Evolutionary conservation across 2,329 filamentous ascomycete species (phyloP), one percentile per base, ranked within the genome.

Genomic region (Cladobotryum protrusum): DNA sequence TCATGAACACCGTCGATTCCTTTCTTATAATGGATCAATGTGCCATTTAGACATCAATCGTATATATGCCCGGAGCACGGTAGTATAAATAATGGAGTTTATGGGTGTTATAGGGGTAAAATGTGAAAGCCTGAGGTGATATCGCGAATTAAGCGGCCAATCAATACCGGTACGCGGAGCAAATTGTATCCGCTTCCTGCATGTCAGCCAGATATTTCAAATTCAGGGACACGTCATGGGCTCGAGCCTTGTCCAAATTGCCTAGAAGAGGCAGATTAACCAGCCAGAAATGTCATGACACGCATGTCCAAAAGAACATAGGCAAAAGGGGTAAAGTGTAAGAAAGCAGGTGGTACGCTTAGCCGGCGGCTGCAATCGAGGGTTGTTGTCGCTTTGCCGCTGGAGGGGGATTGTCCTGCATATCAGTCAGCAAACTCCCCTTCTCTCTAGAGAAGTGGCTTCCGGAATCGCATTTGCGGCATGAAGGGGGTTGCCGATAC

Each of bases 331-430:
- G 24, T 29, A 43, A 43, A 35, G 37, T 45, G 15, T 37, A 24
- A n/a, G 36, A 32, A 24, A 43, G 17, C n/a, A 24, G 33, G 39
- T 17, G 35, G 29, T 33, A 35, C 41, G 35, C 8, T 66, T 55
- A 72, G 52, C 70, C 68, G 49, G 63, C 70, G 45, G 69, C 68
- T 14, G 65, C 67, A 48, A 72, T 60, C 5, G 70, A 72, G 33
- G 70, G 63, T 54, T 72, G 68, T 46, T 72, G 70, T 52, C 69
- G 62, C 56, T 73, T 73, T 14, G 70, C 67, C 20, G 69, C 65
- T 29, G 68, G 67, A 36, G 64, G 48, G 12, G 56, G 56, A 18
- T 65, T 66, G 47, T 71, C 69, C 69, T 72, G 50, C 40, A 37
- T 33, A 40, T 40, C 14, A 18, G 57, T 68, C 56, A 69, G 64